Evolutionary conservation across 371 early-diverging fungal species (phyloP).

Genomic region (Mucor sp.): DNA sequence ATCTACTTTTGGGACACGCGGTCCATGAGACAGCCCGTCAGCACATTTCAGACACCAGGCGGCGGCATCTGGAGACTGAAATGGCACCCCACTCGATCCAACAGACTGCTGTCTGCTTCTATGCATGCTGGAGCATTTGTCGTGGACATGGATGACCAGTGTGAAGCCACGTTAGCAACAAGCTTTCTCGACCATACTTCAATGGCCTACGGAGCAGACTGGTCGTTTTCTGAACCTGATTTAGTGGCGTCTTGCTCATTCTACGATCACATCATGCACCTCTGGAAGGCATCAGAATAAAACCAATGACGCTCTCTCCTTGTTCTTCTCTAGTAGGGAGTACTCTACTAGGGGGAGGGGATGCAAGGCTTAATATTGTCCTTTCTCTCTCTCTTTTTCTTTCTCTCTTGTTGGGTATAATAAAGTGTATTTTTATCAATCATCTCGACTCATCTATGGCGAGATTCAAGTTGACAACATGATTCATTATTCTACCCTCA

Average conservation of each 20-base stretch:
- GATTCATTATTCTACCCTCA: not conserved
- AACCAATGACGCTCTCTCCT: not conserved
- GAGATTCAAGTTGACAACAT: not conserved
- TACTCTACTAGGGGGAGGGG: no score
- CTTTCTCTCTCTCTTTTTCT: no score
- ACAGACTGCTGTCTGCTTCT: conserved; percentile 77
- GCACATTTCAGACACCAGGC: conserved; percentile 64
- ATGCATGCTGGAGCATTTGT: conserved; percentile 79
- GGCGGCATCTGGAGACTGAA: conserved; percentile 95
- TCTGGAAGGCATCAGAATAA: conserved; percentile 63
- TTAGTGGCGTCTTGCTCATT: conserved; percentile 90
- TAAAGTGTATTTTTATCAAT: not conserved
- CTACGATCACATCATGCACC: conserved; percentile 86
- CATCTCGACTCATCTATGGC: not conserved
- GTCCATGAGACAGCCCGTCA: conserved; percentile 71
- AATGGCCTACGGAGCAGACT: conserved; percentile 92
- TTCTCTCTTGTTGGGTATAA: not conserved
- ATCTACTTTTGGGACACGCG: conserved; percentile 90
- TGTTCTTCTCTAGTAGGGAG: not conserved
- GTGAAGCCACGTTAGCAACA: conserved; percentile 8
- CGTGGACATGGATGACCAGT: conserved; percentile 17
- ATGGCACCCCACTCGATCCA: conserved; percentile 82
- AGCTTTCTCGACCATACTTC: conserved; percentile 78
- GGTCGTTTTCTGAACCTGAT: conserved; percentile 61
- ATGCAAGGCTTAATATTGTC: no score